Percentiles rank a stretch among this genome's conserved stretches.
Conservation (phyloP, 805 yeast species). For the Candida corydali region DNA sequence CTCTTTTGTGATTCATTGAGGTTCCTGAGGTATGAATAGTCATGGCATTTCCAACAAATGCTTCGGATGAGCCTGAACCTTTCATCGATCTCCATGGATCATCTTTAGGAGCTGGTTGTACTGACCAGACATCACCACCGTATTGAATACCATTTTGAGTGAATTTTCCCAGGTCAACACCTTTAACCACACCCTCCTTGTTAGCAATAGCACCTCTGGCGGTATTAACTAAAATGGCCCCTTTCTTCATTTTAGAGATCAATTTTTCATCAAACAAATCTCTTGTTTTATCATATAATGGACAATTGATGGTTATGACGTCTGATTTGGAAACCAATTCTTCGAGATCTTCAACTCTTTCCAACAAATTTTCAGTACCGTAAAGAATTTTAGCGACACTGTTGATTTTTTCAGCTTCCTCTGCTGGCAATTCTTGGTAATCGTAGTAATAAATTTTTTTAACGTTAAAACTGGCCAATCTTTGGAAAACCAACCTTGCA, state of each 20-base stretch:
- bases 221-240: conserved; percentile 71
- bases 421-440: conserved; percentile 63
- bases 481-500: conserved; percentile 70
- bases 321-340: conserved; percentile 67
- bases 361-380: conserved; percentile 53
- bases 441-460: conserved; percentile 71
- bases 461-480: conserved; percentile 69
- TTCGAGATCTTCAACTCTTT: conserved; percentile 56
- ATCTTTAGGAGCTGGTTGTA: conserved; percentile 76
- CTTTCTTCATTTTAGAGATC: conserved; percentile 66
- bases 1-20: conserved; percentile 73
- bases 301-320: conserved; percentile 73
- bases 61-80: conserved; percentile 53
- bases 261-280: conserved; percentile 66
- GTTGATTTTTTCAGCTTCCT: conserved; percentile 39
- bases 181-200: conserved; percentile 72
- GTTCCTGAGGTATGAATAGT: conserved; percentile 81
- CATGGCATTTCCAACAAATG: conserved; percentile 67
- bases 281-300: conserved; percentile 65
- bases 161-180: conserved; percentile 62
- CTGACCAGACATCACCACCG: conserved; percentile 84
- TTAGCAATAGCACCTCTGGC: conserved; percentile 80
- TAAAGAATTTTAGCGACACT: conserved; percentile 32
- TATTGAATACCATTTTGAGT: conserved; percentile 67
- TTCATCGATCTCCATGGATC: conserved; percentile 76